These are phyloP conservation scores for Cladosporium sp. DNA, from an alignment of 2,329 filamentous ascomycete species.

Conservation along the genomic window DNA sequence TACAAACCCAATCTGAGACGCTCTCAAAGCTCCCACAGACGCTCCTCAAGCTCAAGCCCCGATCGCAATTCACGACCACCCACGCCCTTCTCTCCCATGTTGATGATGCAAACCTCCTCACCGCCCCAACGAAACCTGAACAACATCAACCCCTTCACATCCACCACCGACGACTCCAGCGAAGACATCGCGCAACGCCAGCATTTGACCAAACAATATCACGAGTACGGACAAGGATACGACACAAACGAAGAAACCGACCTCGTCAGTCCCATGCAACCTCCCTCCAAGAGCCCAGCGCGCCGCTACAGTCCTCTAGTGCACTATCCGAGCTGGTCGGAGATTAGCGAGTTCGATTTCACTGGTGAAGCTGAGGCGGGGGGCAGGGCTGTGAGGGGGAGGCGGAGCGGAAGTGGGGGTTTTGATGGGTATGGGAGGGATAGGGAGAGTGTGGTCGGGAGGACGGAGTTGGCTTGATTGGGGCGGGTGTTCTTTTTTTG, in stretches of 20 bases:
- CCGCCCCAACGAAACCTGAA: background rate
- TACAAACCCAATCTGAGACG: conserved; percentile 1
- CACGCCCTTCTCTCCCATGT: conserved; percentile 14
- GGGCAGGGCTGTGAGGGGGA: background rate
- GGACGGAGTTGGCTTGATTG: conserved; percentile 11
- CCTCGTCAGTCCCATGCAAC: conserved; percentile 12
- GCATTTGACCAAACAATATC: background rate
- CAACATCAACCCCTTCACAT: conserved; percentile 10
- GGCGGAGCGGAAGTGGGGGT: background rate
- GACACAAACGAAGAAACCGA: conserved; percentile 8
- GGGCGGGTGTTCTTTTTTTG: background rate
- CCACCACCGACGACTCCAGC: conserved; percentile 5
- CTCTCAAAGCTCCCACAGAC: conserved; percentile 8
- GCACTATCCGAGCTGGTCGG: conserved; percentile 15
- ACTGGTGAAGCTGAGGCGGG: background rate
- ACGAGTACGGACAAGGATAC: background rate
- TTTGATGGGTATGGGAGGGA: conserved; percentile 6
- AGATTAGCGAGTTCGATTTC: conserved; percentile 16
- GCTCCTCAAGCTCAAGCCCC: background rate
- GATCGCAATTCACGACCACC: conserved; percentile 7
- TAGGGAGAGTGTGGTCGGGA: conserved; percentile 11
- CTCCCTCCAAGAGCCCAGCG: conserved; percentile 5
- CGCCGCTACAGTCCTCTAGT: conserved; percentile 12
- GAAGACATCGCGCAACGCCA: conserved; percentile 2
- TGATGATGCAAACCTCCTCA: conserved; percentile 12